Evolutionary conservation across 129 eudicot species (phyloP), one percentile per base, ranked within the genome.

Genomic region (Flaveria linearis): DNA sequence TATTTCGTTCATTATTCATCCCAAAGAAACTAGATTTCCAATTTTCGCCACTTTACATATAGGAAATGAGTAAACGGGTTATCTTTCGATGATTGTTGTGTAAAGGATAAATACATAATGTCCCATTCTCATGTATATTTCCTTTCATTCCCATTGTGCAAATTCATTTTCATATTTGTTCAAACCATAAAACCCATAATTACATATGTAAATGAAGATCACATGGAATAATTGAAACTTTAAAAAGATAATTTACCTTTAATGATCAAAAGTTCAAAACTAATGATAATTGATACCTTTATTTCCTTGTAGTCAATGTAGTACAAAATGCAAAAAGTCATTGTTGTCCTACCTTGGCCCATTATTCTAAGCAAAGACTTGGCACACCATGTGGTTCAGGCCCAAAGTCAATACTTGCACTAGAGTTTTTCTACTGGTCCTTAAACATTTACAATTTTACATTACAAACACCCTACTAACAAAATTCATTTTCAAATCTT

Each of bases 401-500:
- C 80, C 80, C 80, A 80, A 80, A 80, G 84, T 74, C 80, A 23
- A 67, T 56, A 50, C 75, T 53, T 5, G 51, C 30, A 73, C 13
- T 25, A 71, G 45, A 33, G 26, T 30, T 51, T 76, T 65, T 25
- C 30, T 74, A 66, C 43, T 33, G 66, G 75, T 67, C 75, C 84
- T 67, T 80, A 64, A 20, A 74, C 80, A 80, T 74, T 80, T 74
- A 80, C 80, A 80, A 0, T 43, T 73, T 28, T 56, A 14, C 42
- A 74, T 14, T 5, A 28, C 8, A 52, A 15, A 26, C 51, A 22
- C 50, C 64, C 53, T 60, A 74, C 72, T 68, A 84, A 75, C 91
- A 84, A 49, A 76, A 30, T 68, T 70, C 68, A 4, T 86, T 83
- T 81, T 76, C 80, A 30, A 86, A 88, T 30, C 76, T 81, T 39